Evolutionary conservation across 768 basidiomycete species (phyloP).

Genomic region (Paxillus rubicundulus): DNA sequence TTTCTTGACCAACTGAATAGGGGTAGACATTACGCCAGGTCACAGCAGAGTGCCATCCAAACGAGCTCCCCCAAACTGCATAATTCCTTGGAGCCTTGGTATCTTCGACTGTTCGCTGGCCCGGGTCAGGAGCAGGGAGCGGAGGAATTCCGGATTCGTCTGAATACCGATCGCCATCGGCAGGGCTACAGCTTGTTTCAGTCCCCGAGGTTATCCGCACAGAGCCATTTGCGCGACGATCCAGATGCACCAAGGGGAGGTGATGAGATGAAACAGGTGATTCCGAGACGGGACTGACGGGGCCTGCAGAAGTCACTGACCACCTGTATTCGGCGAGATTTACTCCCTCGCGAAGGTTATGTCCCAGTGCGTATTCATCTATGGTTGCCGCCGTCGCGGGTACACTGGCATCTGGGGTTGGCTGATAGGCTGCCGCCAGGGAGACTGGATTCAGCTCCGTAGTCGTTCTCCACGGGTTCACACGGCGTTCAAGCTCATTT

Average conservation of each 20-base stretch:
- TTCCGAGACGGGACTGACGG: conserved; percentile 41
- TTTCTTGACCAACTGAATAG: conserved; percentile 4
- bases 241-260: conserved; percentile 54
- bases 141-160: conserved; percentile 34
- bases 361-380: conserved; percentile 24
- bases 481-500: conserved; percentile 50
- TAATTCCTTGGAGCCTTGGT: not conserved
- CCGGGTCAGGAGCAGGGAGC: conserved; percentile 58
- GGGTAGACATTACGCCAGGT: conserved; percentile 25
- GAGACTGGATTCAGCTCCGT: conserved; percentile 50
- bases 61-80: conserved; percentile 23
- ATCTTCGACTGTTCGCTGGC: conserved; percentile 40
- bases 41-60: conserved; percentile 19
- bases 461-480: conserved; percentile 65
- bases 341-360: not conserved
- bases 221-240: conserved; percentile 50
- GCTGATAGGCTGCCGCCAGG: conserved; percentile 37
- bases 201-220: conserved; percentile 43
- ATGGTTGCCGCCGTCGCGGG: conserved; percentile 14
- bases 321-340: conserved; percentile 63
- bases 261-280: conserved; percentile 40
- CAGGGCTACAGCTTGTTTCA: conserved; percentile 51
- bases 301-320: conserved; percentile 65
- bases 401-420: conserved; percentile 7
- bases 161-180: conserved; percentile 39